Evolutionary conservation across 1,284 basidiomycete species (phyloP).

Genomic region (Trametes versicolor): DNA sequence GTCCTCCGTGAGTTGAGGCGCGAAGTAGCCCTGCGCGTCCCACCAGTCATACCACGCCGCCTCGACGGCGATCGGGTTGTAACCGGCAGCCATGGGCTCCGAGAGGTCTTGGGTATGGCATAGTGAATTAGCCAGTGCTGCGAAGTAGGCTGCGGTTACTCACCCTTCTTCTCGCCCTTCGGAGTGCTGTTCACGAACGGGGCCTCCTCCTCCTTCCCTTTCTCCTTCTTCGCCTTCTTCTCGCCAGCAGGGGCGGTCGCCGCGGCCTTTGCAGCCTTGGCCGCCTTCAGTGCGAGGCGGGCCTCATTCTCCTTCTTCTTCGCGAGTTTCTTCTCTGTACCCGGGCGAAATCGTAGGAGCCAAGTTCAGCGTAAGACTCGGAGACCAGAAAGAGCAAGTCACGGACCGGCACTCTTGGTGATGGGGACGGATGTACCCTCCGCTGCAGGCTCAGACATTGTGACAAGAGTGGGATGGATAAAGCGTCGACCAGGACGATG

Average conservation of each 20-base stretch:
- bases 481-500: constrained; percentile 23
- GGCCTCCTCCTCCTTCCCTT: constrained; percentile 75
- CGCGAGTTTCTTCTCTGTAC: constrained; percentile 31
- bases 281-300: constrained; percentile 76
- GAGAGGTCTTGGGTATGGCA: constrained; percentile 74
- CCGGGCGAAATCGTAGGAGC: constrained; percentile 1
- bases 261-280: constrained; percentile 71
- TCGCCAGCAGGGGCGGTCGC: constrained; percentile 53
- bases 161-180: constrained; percentile 91
- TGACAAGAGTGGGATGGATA: constrained; percentile 15
- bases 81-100: constrained; percentile 88
- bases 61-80: constrained; percentile 96
- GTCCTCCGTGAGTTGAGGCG: constrained; percentile 74
- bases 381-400: background rate
- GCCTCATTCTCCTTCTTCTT: constrained; percentile 73
- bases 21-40: constrained; percentile 91
- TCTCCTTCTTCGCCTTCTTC: constrained; percentile 82
- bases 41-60: constrained; percentile 99
- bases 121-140: background rate
- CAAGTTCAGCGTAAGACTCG: background rate
- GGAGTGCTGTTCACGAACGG: constrained; percentile 89
- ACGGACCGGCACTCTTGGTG: constrained; percentile 47
- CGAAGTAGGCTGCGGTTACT: constrained; percentile 10
- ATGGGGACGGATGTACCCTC: constrained; percentile 32
- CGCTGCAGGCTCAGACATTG: constrained; percentile 41